phyloP scores from a whole-genome alignment of 2,329 filamentous ascomycete genomes.

The Claviceps pazoutovae region DNA sequence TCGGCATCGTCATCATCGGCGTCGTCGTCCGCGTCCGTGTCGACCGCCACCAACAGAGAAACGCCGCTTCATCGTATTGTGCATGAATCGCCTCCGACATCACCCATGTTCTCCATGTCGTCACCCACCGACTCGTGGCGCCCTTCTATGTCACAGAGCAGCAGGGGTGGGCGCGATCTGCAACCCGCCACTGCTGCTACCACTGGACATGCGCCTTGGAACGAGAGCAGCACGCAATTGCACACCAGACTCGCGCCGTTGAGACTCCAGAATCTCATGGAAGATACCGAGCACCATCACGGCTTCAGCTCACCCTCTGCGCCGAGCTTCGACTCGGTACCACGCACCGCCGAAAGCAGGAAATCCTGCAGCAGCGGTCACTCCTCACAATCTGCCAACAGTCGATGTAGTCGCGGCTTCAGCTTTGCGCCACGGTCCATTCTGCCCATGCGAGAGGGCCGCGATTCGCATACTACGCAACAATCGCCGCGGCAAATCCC shows the following conservation, averaged over 20 bases:
- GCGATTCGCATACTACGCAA: not conserved
- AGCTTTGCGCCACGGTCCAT: conserved; percentile 3
- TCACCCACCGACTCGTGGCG: conserved; percentile 1
- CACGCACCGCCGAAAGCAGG: conserved; percentile 2
- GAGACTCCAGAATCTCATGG: not conserved
- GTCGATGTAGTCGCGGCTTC: conserved; percentile 3
- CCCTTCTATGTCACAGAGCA: not conserved
- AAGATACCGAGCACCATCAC: not conserved
- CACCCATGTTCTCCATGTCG: not conserved
- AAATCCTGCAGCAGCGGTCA: conserved; percentile 8
- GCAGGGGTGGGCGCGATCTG: not conserved
- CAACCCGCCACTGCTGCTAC: not conserved
- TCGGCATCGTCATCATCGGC: not conserved
- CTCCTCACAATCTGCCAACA: conserved; percentile 6
- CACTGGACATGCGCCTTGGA: not conserved
- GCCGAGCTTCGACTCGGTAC: conserved; percentile 2
- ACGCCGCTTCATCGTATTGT: conserved; percentile 6
- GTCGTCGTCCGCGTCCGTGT: not conserved
- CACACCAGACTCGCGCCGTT: not conserved
- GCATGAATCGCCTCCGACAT: conserved; percentile 7
- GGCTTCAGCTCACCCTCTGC: not conserved
- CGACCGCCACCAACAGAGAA: not conserved
- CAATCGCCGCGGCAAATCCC: not conserved
- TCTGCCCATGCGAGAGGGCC: conserved; percentile 5
- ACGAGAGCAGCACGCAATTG: not conserved